phyloP scores from a whole-genome alignment of 352 stramenopile genomes.

The Globisporangium rhizosaccharum region DNA sequence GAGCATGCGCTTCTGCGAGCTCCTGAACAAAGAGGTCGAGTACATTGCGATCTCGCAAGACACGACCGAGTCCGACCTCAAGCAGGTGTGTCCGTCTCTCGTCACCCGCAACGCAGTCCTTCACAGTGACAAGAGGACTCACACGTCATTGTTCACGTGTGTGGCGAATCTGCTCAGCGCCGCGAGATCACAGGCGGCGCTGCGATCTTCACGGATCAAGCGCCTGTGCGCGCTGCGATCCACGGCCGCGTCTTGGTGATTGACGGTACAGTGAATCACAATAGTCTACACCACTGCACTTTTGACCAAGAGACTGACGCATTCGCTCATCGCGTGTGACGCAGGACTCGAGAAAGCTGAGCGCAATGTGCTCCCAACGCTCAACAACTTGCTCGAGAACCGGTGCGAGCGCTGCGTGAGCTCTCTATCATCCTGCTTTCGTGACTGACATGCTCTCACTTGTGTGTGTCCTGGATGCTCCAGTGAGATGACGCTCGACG shows the following conservation, averaged over 20 bases:
- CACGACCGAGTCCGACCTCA: slow-evolving; percentile 92
- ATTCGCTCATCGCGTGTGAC: background rate
- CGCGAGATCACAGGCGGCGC: slow-evolving; percentile 66
- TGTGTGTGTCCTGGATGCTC: background rate
- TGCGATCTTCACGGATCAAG: slow-evolving; percentile 88
- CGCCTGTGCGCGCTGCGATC: slow-evolving; percentile 92
- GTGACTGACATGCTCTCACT: background rate
- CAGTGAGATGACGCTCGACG: slow-evolving; percentile 92
- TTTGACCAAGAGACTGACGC: background rate
- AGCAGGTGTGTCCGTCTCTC: slow-evolving; percentile 45
- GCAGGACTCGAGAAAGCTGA: slow-evolving; percentile 92
- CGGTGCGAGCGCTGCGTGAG: slow-evolving; percentile 21
- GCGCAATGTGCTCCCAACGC: slow-evolving; percentile 94
- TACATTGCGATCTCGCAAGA: slow-evolving; percentile 92
- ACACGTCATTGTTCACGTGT: background rate
- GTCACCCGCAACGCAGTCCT: background rate
- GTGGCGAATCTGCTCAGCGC: slow-evolving; percentile 19
- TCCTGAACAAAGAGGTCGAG: slow-evolving; percentile 82
- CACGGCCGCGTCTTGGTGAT: slow-evolving; percentile 92
- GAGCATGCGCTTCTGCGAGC: slow-evolving; percentile 82
- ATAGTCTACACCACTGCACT: too few relatives aligned
- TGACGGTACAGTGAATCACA: slow-evolving; percentile 56
- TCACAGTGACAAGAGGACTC: background rate
- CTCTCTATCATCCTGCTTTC: background rate
- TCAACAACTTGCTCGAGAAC: slow-evolving; percentile 98